phyloP scores from a whole-genome alignment of 192 early-diverging fungal genomes.

The Phlyctochytrium planicorne region DNA sequence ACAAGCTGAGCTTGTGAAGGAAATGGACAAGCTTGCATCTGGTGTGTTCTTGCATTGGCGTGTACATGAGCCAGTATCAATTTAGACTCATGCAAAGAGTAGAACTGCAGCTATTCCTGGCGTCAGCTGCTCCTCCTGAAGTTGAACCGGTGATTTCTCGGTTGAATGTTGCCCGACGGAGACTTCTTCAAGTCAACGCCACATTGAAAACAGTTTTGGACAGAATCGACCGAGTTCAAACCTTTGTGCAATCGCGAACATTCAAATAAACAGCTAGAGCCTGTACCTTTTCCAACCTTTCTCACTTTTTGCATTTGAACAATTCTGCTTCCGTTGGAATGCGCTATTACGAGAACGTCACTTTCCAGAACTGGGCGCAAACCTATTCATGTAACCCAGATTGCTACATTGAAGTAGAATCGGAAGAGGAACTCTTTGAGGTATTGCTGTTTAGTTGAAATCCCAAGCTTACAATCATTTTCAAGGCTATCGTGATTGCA shows the following conservation, averaged over 20 bases:
- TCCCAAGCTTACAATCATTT: neutral
- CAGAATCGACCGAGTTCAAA: slow-evolving; percentile 6
- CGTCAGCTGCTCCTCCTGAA: slow-evolving; percentile 12
- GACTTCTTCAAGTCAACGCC: slow-evolving; percentile 12
- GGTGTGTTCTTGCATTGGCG: slow-evolving; percentile 8
- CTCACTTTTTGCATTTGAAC: too few species aligned
- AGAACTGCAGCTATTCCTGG: slow-evolving; percentile 16
- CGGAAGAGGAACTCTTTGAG: neutral
- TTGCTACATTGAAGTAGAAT: neutral
- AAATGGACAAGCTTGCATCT: slow-evolving; percentile 23
- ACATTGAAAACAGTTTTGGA: slow-evolving; percentile 5
- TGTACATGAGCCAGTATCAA: neutral
- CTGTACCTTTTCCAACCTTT: too few species aligned
- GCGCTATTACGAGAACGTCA: neutral
- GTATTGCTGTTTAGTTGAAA: neutral
- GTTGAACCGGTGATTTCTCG: slow-evolving; percentile 18
- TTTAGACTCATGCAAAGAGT: neutral
- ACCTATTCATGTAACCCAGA: neutral
- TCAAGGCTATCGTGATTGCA: neutral
- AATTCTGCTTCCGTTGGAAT: too few species aligned
- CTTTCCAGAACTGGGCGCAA: slow-evolving; percentile 2
- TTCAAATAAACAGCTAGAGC: too few species aligned
- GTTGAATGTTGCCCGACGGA: slow-evolving; percentile 13
- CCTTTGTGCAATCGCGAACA: neutral
- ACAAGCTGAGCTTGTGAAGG: slow-evolving; percentile 23